Base-by-base conservation (phyloP, 495 filamentous ascomycete species). In the Trichoderma virens region DNA sequence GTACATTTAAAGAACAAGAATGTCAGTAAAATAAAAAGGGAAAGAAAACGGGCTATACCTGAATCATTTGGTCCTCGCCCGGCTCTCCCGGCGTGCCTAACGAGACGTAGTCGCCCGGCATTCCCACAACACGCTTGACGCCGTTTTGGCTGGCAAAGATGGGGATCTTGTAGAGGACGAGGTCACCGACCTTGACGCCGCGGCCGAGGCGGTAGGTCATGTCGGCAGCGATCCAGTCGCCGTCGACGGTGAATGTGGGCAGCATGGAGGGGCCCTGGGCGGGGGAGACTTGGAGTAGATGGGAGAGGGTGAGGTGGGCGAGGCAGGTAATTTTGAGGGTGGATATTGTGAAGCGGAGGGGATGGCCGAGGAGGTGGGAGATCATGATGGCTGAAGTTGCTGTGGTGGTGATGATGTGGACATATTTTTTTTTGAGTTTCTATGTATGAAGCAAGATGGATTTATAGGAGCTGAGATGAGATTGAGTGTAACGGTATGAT, bases 51-150 rank as follows among this genome's bases (percentile, higher is more conserved):
- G n/a, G n/a, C n/a, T 77, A 54, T 68, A 90, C 91, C 85, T 93
- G 89, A 47, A 96, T 82, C 91, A 97, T 95, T 67, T 76, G 78
- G 65, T 79, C 74, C 11, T 66, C 67, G 3, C 71, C 74, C n/a
- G n/a, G 14, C 3, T 65, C 68, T 69, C 67, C 81, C 70, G 86
- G 85, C 38, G 83, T 82, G 74, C 91, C 85, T 65, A 82, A 78
- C 66, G 90, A 76, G 35, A 97, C 92, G 76, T 94, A 97, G 76
- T 98, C 94, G 16, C 94, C 94, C 14, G 86, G 86, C 83, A 97
- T 76, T 2, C 93, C 94, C 31, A 97, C 67, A 25, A 98, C 86
- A 64, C 94, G 79, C 80, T 98, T 98, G 11, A 89, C 77, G 16
- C 80, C 90, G 60, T 84, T 73, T 30, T 81, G 78, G n/a, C 82